Conservation (phyloP, 2,329 filamentous ascomycete genomes). For the Lasiodiplodia sp. region DNA sequence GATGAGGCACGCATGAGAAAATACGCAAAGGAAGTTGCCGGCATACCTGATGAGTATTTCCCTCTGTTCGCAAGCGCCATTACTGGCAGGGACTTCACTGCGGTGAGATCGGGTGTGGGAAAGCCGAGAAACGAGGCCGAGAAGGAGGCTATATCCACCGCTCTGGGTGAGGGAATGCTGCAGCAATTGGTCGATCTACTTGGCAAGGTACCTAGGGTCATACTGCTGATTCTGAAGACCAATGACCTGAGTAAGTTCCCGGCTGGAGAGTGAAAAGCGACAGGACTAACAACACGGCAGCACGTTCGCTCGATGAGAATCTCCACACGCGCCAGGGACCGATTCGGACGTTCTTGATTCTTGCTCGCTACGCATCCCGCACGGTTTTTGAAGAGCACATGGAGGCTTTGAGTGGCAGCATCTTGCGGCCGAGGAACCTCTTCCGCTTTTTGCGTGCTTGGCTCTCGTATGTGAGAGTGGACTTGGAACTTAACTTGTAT, state of each 20-base stretch:
- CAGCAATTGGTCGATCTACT: conserved; percentile 88
- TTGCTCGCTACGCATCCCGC: conserved; percentile 68
- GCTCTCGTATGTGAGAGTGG: conserved; percentile 61
- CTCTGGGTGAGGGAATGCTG: conserved; percentile 86
- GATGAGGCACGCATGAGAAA: conserved; percentile 86
- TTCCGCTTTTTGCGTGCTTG: conserved; percentile 60
- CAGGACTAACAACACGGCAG: conserved; percentile 42
- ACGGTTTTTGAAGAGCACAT: conserved; percentile 69
- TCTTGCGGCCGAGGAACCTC: conserved; percentile 62
- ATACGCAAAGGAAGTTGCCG: conserved; percentile 88
- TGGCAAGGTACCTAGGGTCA: conserved; percentile 87
- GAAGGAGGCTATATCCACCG: conserved; percentile 84
- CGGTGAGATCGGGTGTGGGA: conserved; percentile 69
- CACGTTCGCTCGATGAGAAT: conserved; percentile 90
- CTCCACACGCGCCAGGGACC: conserved; percentile 75
- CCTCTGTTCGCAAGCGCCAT: conserved; percentile 96
- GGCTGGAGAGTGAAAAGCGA: not conserved
- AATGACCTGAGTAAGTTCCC: conserved; percentile 79
- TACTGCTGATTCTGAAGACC: conserved; percentile 94
- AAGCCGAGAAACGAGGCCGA: conserved; percentile 74
- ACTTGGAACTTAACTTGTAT: conserved; percentile 65
- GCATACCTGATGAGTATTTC: conserved; percentile 87
- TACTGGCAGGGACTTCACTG: conserved; percentile 87
- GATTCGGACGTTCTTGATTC: conserved; percentile 68
- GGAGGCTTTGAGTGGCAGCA: conserved; percentile 60